These are phyloP conservation scores for Debaryomycetaceae sp. DNA, from an alignment of 1,139 yeast genomes.

Conservation along the genomic window DNA sequence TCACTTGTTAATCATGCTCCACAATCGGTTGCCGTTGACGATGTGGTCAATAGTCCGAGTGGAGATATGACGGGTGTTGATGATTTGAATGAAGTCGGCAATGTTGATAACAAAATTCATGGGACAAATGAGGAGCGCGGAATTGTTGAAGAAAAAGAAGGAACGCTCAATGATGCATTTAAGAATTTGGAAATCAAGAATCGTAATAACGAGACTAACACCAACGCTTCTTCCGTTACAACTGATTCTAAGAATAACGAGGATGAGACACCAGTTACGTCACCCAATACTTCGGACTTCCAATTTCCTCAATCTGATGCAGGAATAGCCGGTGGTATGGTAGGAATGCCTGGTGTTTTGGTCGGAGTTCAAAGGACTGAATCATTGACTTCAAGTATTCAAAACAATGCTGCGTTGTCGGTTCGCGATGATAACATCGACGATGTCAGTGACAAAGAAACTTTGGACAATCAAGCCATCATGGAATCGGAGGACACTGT, in stretches of 20 bases:
- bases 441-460: constrained; percentile 59
- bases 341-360: constrained; percentile 47
- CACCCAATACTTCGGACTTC: constrained; percentile 53
- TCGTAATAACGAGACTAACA: constrained; percentile 14
- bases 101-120: background rate
- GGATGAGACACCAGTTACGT: constrained; percentile 53
- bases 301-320: constrained; percentile 48
- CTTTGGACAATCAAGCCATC: constrained; percentile 36
- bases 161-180: constrained; percentile 9
- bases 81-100: constrained; percentile 13
- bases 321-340: constrained; percentile 40
- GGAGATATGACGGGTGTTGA: constrained; percentile 30
- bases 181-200: constrained; percentile 15
- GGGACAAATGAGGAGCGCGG: background rate
- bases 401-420: constrained; percentile 86
- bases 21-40: constrained; percentile 19
- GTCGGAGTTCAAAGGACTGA: constrained; percentile 58
- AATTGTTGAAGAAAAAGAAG: constrained; percentile 5
- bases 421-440: constrained; percentile 71
- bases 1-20: background rate
- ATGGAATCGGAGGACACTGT: constrained; percentile 12
- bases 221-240: constrained; percentile 27
- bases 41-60: constrained; percentile 21
- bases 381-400: constrained; percentile 85
- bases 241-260: constrained; percentile 30